A percentile compares a stretch with the other conserved stretches of the same genome.
Conservation (phyloP, 179 eudicot genomes). For the Spergularia azorica region DNA sequence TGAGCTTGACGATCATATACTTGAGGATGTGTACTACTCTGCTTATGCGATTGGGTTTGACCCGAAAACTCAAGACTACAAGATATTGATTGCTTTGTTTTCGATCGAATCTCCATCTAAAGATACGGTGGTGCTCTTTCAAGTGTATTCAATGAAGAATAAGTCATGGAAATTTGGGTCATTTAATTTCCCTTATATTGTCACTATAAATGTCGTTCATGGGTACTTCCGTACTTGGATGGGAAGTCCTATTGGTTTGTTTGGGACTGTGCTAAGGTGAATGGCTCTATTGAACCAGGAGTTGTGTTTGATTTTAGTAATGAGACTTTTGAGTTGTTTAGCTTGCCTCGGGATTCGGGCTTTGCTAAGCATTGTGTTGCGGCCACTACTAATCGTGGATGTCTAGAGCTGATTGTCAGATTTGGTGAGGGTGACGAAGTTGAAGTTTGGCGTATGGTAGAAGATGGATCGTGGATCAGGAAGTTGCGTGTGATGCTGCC, state of each 20-base stretch:
- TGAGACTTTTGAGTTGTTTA: background rate
- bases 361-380: background rate
- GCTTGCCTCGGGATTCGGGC: background rate
- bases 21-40: too few relatives aligned
- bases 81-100: too few relatives aligned
- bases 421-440: background rate
- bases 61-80: too few relatives aligned
- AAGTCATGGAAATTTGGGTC: background rate
- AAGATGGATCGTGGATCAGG: background rate
- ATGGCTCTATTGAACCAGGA: background rate
- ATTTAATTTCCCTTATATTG: too few relatives aligned
- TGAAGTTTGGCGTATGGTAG: background rate
- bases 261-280: too few relatives aligned
- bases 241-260: conserved; percentile 11
- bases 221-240: background rate
- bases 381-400: background rate
- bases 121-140: too few relatives aligned
- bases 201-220: too few relatives aligned
- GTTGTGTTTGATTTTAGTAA: background rate
- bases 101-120: too few relatives aligned
- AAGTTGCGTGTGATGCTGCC: background rate
- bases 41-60: too few relatives aligned
- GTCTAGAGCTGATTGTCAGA: background rate
- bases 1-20: too few relatives aligned
- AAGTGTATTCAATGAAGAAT: too few relatives aligned